Evolutionary conservation across 805 yeast genomes (phyloP).

Genomic region (Pichia californica): DNA sequence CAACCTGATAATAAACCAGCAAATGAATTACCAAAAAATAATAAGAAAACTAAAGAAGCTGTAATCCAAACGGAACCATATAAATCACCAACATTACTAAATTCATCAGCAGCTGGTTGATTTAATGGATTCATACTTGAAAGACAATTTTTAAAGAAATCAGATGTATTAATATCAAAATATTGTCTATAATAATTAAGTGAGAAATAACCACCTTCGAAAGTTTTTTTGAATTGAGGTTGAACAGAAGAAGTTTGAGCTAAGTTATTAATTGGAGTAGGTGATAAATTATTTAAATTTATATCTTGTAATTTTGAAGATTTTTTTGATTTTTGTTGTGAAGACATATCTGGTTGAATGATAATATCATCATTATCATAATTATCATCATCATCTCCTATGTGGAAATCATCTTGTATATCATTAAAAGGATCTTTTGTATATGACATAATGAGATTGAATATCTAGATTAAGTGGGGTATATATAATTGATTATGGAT

Average conservation of each 20-base stretch:
- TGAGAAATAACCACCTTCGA: conserved; percentile 44
- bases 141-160: conserved; percentile 49
- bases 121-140: conserved; percentile 52
- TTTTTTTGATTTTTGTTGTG: background rate
- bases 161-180: conserved; percentile 63
- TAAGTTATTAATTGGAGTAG: background rate
- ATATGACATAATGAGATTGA: no score
- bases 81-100: conserved; percentile 52
- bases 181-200: conserved; percentile 55
- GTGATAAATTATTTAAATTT: background rate
- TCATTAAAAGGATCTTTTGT: conserved; percentile 1
- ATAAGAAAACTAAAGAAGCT: conserved; percentile 65
- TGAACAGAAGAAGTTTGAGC: background rate
- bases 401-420: background rate
- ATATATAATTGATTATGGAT: no score
- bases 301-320: background rate
- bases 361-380: conserved; percentile 14
- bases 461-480: no score
- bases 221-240: conserved; percentile 19
- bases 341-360: conserved; percentile 19
- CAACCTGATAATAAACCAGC: conserved; percentile 53
- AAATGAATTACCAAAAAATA: conserved; percentile 71
- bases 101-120: conserved; percentile 28
- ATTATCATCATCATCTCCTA: conserved; percentile 12
- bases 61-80: conserved; percentile 92